phyloP scores from a whole-genome alignment of 345 rosid genomes.

The Lepidium aucheri region DNA sequence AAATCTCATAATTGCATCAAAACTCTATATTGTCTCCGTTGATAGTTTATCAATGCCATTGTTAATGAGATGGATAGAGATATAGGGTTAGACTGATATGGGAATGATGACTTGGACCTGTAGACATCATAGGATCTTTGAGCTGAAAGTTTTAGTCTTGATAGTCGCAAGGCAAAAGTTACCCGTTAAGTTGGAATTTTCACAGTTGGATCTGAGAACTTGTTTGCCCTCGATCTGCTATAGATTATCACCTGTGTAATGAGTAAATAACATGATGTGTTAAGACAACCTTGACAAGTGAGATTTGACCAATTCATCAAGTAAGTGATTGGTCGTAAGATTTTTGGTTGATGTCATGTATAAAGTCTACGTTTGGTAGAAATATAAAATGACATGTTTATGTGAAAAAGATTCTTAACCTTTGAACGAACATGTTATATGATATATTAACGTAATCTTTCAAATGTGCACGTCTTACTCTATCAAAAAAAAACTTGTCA shows the following conservation, averaged over 20 bases:
- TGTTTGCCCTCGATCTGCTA: no score
- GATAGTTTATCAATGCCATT: not conserved
- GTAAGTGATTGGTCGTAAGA: not conserved
- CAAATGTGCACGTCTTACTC: not conserved
- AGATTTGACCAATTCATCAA: not conserved
- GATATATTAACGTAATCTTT: not conserved
- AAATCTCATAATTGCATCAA: not conserved
- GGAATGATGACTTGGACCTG: not conserved
- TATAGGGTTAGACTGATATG: not conserved
- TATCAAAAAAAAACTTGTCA: not conserved
- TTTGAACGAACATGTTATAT: not conserved
- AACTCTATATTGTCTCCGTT: not conserved
- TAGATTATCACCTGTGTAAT: not conserved
- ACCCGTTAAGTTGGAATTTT: no score
- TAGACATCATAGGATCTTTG: not conserved
- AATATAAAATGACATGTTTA: not conserved
- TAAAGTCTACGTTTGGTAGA: not conserved
- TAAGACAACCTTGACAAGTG: not conserved
- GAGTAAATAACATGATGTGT: not conserved
- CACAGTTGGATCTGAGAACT: no score
- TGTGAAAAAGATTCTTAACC: not conserved
- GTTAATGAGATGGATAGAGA: not conserved
- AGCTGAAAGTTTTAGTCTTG: not conserved
- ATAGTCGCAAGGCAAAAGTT: no score
- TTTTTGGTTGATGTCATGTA: not conserved